These are phyloP conservation scores for Colletotrichum australisinense DNA, from an alignment of 2,329 filamentous ascomycete species.

Conservation along the genomic window DNA sequence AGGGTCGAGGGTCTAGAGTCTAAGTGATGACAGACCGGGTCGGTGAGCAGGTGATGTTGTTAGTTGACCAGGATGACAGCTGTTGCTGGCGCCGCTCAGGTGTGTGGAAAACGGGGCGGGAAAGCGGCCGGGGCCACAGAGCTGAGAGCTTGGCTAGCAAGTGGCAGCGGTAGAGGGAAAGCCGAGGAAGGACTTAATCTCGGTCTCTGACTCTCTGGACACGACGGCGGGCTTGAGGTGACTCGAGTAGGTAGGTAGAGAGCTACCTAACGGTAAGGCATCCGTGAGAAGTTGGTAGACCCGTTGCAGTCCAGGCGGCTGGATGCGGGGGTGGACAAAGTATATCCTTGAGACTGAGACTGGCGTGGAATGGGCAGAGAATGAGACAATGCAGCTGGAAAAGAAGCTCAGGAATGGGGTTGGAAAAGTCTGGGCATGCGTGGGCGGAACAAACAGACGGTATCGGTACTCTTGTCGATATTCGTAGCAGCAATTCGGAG, in stretches of 20 bases:
- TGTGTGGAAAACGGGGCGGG: not conserved
- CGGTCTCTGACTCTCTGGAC: not conserved
- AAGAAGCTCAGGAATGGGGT: slow-evolving; percentile 23
- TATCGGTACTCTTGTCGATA: not conserved
- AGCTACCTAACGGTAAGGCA: not conserved
- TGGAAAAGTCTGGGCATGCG: slow-evolving; percentile 28
- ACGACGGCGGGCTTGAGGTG: not conserved
- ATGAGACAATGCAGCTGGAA: slow-evolving; percentile 15
- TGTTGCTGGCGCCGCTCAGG: not conserved
- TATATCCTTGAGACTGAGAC: not conserved
- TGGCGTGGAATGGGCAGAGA: slow-evolving; percentile 11
- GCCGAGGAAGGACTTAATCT: not conserved
- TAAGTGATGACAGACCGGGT: slow-evolving; percentile 14
- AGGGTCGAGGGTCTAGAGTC: slow-evolving; percentile 1
- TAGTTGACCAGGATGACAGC: slow-evolving; percentile 23
- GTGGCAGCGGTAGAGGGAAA: not conserved
- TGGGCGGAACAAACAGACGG: not conserved
- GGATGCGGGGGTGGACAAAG: slow-evolving; percentile 15
- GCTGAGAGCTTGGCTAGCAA: slow-evolving; percentile 11
- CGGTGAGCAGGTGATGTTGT: slow-evolving; percentile 27
- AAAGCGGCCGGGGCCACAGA: not conserved
- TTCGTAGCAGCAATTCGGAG: not conserved
- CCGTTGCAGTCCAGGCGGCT: not conserved
- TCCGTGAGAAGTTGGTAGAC: not conserved
- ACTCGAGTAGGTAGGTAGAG: not conserved